These are phyloP conservation scores for Nannochloropsis gaditana DNA, from an alignment of 108 stramenopile genomes.

Conservation along the genomic window DNA sequence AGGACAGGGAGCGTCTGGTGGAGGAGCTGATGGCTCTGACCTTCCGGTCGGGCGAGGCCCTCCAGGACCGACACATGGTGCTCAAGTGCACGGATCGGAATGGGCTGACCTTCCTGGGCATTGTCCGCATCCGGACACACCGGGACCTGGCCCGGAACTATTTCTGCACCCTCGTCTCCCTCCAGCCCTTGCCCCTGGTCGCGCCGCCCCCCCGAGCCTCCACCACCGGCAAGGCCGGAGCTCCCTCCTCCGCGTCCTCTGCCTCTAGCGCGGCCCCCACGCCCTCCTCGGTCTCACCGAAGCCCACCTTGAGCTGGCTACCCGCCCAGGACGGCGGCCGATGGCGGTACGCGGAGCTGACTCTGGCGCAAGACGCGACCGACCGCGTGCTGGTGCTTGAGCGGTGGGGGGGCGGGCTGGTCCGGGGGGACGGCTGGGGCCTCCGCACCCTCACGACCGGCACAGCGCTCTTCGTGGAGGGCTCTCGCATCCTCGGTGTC, in stretches of 20 bases:
- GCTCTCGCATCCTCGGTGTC: background rate
- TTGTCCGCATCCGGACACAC: background rate
- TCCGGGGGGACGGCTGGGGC: background rate
- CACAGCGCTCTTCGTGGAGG: slow-evolving; percentile 16
- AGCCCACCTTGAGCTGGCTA: slow-evolving; percentile 2
- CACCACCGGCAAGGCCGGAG: background rate
- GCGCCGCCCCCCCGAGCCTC: background rate
- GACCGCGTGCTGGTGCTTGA: background rate
- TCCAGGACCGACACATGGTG: background rate
- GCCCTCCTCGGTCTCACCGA: background rate
- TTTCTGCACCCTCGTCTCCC: background rate
- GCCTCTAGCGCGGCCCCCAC: background rate
- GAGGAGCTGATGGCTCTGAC: slow-evolving; percentile 1
- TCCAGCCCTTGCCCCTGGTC: background rate
- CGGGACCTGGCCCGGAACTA: background rate
- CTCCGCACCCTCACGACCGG: background rate
- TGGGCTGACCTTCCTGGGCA: background rate
- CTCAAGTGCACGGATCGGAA: slow-evolving; percentile 12
- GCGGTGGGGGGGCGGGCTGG: slow-evolving; percentile 11
- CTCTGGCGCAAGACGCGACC: background rate
- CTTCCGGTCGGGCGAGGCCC: background rate
- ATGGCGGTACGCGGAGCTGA: slow-evolving; percentile 7
- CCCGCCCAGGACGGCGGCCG: background rate
- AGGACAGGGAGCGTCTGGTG: background rate
- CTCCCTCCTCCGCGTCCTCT: background rate